Evolutionary conservation across 1,139 yeast species (phyloP), one percentile per base, ranked within the genome.

Genomic region (Taphrina flavorubra): DNA sequence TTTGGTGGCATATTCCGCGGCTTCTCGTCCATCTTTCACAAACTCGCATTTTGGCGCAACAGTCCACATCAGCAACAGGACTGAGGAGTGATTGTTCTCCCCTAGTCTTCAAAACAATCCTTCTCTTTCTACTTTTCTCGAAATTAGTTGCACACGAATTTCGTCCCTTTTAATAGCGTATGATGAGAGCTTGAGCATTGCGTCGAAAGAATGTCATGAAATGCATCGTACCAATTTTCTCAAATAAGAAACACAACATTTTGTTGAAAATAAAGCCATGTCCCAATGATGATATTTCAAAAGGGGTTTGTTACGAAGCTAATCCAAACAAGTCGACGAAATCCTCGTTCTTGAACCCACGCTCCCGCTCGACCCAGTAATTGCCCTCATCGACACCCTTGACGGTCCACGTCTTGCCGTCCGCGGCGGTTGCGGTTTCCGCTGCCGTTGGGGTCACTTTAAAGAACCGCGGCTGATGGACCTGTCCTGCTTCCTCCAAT

Each of bases 391-490:
- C 55, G 13, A 72, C 72, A 16, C 36, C 46, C 42, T 62, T 70
- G 20, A 66, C 34, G 13, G 46, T 25, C 71, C 69, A 70, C 37
- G 36, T n/a, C 20, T 60, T 53, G 25, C 49, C 53, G 13, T 63
- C 71, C 13, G 37, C 82, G n/a, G n/a, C n/a, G n/a, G n/a, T n/a
- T n/a, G n/a, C n/a, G n/a, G n/a, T n/a, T 4, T 4, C 31, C 4
- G 31, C 1, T 25, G 31, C 31, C 4, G 31, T 4, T 25, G 31
- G 4, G 51, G 77, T 79, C 62, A 83, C 83, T 70, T 79, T 80
- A 79, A 92, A 92, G 75, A 88, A 92, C 37, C 79, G 76, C 0
- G 97, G 95, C 57, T 76, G 76, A 76, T 87, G 85, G 0, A 73
- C 75, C 53, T 77, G 75, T 1, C 81, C 82, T 0, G 78, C 75